Evolutionary conservation across 192 early-diverging fungal genomes (phyloP).

Genomic region (Funneliformis mosseae): DNA sequence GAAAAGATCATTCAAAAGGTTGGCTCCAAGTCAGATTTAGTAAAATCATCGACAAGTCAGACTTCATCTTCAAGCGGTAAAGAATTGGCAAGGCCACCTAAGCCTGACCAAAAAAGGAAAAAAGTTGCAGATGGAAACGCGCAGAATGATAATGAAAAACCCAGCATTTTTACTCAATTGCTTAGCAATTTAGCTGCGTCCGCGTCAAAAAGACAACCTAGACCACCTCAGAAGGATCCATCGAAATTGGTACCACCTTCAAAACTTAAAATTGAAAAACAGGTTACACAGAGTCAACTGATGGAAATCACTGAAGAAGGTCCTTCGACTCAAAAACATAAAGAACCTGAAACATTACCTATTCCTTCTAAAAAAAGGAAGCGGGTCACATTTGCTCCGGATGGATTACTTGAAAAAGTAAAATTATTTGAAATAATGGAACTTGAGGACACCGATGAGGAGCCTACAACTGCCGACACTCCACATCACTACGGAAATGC

Average conservation of each 20-base stretch:
- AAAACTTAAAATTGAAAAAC: background rate
- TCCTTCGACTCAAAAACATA: background rate
- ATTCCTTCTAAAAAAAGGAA: constrained; percentile 24
- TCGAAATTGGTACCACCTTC: background rate
- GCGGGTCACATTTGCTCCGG: constrained; percentile 31
- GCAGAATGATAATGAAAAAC: background rate
- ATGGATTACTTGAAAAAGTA: constrained; percentile 7
- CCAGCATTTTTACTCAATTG: background rate
- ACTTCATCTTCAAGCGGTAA: background rate
- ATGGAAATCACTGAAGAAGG: background rate
- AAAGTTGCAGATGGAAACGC: background rate
- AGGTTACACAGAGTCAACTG: background rate
- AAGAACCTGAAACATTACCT: background rate
- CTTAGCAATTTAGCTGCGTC: background rate
- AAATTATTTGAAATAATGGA: constrained; percentile 35
- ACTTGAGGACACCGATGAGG: background rate
- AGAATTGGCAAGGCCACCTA: background rate
- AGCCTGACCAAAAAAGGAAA: background rate
- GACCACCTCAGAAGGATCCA: background rate
- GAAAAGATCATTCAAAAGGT: background rate
- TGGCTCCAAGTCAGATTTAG: background rate
- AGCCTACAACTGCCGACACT: background rate
- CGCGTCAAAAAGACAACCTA: background rate
- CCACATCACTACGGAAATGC: constrained; percentile 39
- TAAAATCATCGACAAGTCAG: background rate